Conservation (phyloP, 2,329 filamentous ascomycete species). For the Sporothrix brunneoviolacea region DNA sequence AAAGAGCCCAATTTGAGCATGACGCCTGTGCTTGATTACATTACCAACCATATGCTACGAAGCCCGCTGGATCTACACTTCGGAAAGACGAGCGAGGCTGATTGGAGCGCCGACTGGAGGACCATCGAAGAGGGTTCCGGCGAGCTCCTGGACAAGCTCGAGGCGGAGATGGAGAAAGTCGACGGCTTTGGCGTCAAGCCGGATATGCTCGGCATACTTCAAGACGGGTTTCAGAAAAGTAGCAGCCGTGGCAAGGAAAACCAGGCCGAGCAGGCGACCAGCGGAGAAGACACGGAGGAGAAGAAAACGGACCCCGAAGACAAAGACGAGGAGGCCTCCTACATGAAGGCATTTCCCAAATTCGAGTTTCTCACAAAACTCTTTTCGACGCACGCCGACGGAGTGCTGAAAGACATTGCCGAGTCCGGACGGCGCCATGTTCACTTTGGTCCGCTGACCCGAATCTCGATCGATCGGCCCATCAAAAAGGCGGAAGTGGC, state of each 20-base stretch:
- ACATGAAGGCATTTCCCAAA: constrained; percentile 48
- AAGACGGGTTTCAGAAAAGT: not conserved
- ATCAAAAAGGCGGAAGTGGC: constrained; percentile 50
- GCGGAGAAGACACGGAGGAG: too few relatives aligned
- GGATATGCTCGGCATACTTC: constrained; percentile 10
- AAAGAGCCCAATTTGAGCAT: constrained; percentile 72
- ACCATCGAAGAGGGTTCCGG: constrained; percentile 29
- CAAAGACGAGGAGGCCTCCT: constrained; percentile 26
- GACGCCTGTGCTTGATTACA: constrained; percentile 66
- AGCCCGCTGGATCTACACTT: constrained; percentile 62
- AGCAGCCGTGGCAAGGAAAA: not conserved
- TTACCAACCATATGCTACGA: constrained; percentile 60
- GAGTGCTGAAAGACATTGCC: constrained; percentile 61
- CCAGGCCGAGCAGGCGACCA: too few relatives aligned
- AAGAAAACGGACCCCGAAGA: not conserved
- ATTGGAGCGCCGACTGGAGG: constrained; percentile 41
- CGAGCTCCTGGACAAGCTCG: constrained; percentile 33
- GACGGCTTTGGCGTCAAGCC: constrained; percentile 6
- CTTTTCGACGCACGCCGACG: constrained; percentile 50
- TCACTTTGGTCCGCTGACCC: constrained; percentile 52
- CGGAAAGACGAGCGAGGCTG: constrained; percentile 41
- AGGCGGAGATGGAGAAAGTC: constrained; percentile 14
- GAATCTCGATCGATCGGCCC: constrained; percentile 37
- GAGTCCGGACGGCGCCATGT: constrained; percentile 63
- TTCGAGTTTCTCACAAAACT: constrained; percentile 58